Percentiles rank a stretch among this genome's conserved stretches.
These are phyloP conservation scores for Linnemannia hyalina DNA, from an alignment of 192 early-diverging fungal genomes.

Conservation along the genomic window DNA sequence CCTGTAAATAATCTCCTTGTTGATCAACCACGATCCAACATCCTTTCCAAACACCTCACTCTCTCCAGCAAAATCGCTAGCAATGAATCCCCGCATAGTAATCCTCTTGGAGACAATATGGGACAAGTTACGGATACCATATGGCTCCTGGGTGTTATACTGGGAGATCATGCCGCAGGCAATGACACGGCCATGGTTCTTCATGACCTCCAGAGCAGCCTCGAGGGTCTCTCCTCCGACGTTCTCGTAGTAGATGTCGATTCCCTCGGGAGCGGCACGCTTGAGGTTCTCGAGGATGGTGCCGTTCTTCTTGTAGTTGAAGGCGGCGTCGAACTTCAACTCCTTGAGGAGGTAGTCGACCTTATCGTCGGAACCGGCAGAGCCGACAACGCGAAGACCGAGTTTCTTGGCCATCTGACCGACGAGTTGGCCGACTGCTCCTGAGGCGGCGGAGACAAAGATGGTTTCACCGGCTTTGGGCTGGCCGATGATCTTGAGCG, in stretches of 20 bases:
- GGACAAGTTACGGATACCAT: constrained; percentile 71
- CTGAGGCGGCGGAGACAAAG: constrained; percentile 81
- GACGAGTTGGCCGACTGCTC: constrained; percentile 76
- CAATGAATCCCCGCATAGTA: constrained; percentile 73
- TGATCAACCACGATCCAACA: constrained; percentile 45
- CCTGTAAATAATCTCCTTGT: constrained; percentile 52
- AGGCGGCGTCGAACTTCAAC: constrained; percentile 79
- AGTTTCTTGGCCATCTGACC: constrained; percentile 84
- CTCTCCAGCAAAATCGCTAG: constrained; percentile 51
- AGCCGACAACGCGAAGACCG: constrained; percentile 82
- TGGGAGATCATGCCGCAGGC: constrained; percentile 83
- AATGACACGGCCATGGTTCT: constrained; percentile 73
- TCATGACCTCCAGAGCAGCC: constrained; percentile 75
- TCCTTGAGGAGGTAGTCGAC: constrained; percentile 71
- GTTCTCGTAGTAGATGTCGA: constrained; percentile 90
- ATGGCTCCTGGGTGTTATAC: constrained; percentile 70
- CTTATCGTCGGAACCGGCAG: constrained; percentile 83
- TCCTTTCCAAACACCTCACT: constrained; percentile 58
- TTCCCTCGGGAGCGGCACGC: constrained; percentile 77
- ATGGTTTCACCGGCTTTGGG: constrained; percentile 90
- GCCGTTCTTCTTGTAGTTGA: constrained; percentile 89
- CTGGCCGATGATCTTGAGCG: constrained; percentile 68
- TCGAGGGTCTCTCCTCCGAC: constrained; percentile 85
- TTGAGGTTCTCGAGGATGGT: constrained; percentile 60
- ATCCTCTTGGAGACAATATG: constrained; percentile 70